Base-by-base conservation (phyloP, 2,329 filamentous ascomycete genomes). In the Curvularia sp. region DNA sequence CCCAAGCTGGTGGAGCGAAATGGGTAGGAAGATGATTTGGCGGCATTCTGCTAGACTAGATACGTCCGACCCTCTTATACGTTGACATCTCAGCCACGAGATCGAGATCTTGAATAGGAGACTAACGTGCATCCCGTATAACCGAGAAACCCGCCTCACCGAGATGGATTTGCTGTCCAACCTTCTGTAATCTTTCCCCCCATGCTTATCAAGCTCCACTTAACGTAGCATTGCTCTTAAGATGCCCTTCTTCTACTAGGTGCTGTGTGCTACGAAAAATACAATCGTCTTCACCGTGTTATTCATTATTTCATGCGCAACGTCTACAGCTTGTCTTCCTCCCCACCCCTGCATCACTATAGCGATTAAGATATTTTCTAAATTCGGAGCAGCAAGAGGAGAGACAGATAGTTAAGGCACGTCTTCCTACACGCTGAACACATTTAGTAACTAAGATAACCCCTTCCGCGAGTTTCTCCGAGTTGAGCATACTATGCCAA, bases 41-140 rank as follows among this genome's bases (percentile, higher is more conserved):
- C n/a, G n/a, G n/a, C n/a, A n/a, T n/a, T n/a, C n/a, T n/a, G n/a
- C n/a, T n/a, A n/a, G n/a, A n/a, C n/a, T n/a, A n/a, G n/a, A n/a
- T n/a, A n/a, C n/a, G n/a, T n/a, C n/a, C n/a, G n/a, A n/a, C n/a
- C n/a, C n/a, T n/a, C n/a, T n/a, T n/a, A n/a, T n/a, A n/a, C n/a
- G n/a, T n/a, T n/a, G n/a, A n/a, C n/a, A n/a, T n/a, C n/a, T n/a
- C n/a, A n/a, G n/a, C n/a, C n/a, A n/a, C n/a, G n/a, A n/a, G n/a
- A n/a, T n/a, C n/a, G n/a, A n/a, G n/a, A n/a, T n/a, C n/a, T n/a
- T n/a, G n/a, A n/a, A n/a, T n/a, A n/a, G n/a, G n/a, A n/a, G n/a
- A n/a, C n/a, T 38, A 49, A 49, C 28, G 46, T 49, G n/a, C 46
- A 49, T 49, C 46, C 46, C n/a, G 30, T 9, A 48, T 48, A 23